Conservation (phyloP, 164 flowering plant species). For the Liquidambar formosana region DNA sequence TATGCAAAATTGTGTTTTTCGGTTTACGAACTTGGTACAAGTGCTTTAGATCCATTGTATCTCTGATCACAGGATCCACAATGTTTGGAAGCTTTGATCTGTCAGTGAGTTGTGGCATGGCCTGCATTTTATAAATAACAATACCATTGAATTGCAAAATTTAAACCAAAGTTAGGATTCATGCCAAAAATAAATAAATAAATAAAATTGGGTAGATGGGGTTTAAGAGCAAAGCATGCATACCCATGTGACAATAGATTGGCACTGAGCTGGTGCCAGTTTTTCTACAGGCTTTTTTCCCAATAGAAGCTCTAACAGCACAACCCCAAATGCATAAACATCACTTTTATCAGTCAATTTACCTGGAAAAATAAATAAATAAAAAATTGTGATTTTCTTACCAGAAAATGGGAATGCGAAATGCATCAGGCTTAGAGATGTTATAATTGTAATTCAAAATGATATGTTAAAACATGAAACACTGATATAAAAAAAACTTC, state of each 20-base stretch:
- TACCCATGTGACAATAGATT: conserved; percentile 98
- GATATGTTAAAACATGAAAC: no score
- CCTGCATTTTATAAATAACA: conserved; percentile 51
- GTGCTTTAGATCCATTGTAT: conserved; percentile 89
- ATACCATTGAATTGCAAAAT: background rate
- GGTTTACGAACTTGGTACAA: conserved; percentile 71
- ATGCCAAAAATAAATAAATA: background rate
- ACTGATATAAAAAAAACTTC: no score
- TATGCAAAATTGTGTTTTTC: conserved; percentile 1
- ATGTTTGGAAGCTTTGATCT: conserved; percentile 89
- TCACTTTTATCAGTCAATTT: conserved; percentile 95
- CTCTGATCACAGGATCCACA: conserved; percentile 78
- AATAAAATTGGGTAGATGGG: background rate
- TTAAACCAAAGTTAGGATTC: background rate
- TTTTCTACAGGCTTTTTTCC: conserved; percentile 91
- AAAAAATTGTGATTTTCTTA: background rate
- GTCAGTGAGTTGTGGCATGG: conserved; percentile 97
- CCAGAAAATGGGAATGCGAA: background rate
- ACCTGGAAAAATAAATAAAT: conserved; percentile 42
- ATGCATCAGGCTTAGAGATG: background rate
- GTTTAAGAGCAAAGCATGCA: conserved; percentile 17
- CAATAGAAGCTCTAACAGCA: conserved; percentile 83
- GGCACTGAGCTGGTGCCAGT: conserved; percentile 70
- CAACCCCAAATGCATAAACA: conserved; percentile 93
- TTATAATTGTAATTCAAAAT: no score